Base-by-base conservation (phyloP, 441 rosid species). In the Adansonia grandidieri region DNA sequence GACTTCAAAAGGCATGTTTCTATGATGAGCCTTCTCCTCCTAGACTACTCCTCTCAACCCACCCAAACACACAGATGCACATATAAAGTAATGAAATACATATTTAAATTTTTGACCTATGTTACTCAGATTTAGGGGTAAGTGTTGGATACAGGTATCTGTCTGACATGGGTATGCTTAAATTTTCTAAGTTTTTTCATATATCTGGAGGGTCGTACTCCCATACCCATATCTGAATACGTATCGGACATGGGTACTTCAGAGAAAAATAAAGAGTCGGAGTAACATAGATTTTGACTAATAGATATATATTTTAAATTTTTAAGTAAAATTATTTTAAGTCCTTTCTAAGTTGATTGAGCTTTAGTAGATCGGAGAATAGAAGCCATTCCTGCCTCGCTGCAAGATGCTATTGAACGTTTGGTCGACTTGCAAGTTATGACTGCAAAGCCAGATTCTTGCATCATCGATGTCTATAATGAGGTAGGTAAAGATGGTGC, bases 391-490 rank as follows among this genome's bases (percentile, higher is more conserved):
- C 98, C 99, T 69, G 48, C 95, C 61, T 71, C 83, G 81, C 89
- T 96, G 82, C 93, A 88, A 85, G 97, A 92, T 81, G 86, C 91
- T 65, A 89, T 93, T 70, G 92, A 92, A 24, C 92, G 82, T 54
- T 77, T 94, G 65, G 85, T 93, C 77, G 74, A 84, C 69, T 82
- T 77, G 89, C 90, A 92, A 84, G 77, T 91, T 73, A 76, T 86
- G 78, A 84, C 91, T 45, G 78, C 83, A 83, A 94, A 89, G 84
- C 98, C 99, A 28, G 96, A 94, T 78, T 81, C 91, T 4, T 96
- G 98, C 84, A 84, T 92, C 74, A 89, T 96, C 82, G 97, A 96
- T 85, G 82, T 92, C 83, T 96, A 86, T 71, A 85, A 88, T 75
- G 96, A 94, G 99, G 99, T 93, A 61, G 65, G 13, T 76, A 73